These are phyloP conservation scores for Ustilago crameri DNA, from an alignment of 1,284 basidiomycete genomes.

Conservation along the genomic window DNA sequence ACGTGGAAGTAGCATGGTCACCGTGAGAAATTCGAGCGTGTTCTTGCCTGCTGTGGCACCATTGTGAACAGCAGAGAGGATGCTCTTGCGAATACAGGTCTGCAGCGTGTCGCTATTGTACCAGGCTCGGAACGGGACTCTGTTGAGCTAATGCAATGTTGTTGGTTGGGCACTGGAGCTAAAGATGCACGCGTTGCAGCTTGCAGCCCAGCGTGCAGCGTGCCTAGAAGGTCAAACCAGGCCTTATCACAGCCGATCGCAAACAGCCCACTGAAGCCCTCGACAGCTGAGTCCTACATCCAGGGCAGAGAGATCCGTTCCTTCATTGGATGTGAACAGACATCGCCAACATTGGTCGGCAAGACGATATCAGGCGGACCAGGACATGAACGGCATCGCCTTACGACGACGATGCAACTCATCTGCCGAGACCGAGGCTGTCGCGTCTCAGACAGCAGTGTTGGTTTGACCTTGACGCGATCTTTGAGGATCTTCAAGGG, in stretches of 20 bases:
- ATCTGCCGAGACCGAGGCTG: not conserved
- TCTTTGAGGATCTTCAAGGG: not conserved
- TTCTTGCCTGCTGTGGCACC: not conserved
- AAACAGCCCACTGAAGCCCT: not conserved
- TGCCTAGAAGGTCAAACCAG: no score
- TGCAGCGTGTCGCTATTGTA: not conserved
- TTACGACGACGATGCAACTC: not conserved
- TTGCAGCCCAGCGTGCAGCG: slow-evolving; percentile 13
- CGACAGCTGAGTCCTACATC: not conserved
- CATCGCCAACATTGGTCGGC: not conserved
- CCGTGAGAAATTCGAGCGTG: no score
- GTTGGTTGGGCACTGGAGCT: not conserved
- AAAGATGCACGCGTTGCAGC: slow-evolving; percentile 22
- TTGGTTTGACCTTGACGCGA: not conserved
- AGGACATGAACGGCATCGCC: no score
- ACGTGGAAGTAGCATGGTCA: no score
- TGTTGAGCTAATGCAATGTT: not conserved
- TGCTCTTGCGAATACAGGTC: not conserved
- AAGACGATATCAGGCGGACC: not conserved
- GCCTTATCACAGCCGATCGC: no score
- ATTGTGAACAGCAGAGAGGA: not conserved
- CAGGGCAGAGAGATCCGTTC: no score
- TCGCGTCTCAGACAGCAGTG: not conserved
- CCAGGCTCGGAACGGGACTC: slow-evolving; percentile 1
- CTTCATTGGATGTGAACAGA: no score